phyloP scores from a whole-genome alignment of 2,329 filamentous ascomycete genomes.

The Hymenoscyphus scutula region DNA sequence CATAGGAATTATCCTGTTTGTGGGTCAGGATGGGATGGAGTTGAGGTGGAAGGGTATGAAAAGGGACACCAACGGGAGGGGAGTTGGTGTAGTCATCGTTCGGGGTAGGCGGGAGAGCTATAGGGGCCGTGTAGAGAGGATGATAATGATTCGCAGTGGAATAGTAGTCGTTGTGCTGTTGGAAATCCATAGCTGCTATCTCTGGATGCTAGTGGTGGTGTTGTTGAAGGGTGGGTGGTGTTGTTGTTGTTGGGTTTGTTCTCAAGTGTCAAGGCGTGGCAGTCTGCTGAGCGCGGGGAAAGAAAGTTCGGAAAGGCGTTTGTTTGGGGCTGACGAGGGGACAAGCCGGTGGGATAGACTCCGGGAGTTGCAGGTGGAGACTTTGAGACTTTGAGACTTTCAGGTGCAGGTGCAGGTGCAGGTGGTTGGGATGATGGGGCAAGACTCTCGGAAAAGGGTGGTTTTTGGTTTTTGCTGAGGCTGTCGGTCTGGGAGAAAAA shows the following conservation, averaged over 20 bases:
- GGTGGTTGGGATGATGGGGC: too few relatives aligned
- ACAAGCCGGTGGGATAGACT: not conserved
- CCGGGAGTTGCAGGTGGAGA: not conserved
- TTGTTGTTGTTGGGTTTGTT: not conserved
- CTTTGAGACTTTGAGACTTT: too few relatives aligned
- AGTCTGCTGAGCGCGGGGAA: too few relatives aligned
- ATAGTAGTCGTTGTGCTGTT: conserved; percentile 12
- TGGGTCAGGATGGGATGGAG: conserved; percentile 30
- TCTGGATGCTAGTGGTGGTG: not conserved
- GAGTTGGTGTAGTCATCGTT: conserved; percentile 47
- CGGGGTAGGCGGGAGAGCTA: conserved; percentile 11
- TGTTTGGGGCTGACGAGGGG: not conserved
- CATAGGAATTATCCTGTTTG: conserved; percentile 30
- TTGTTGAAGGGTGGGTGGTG: too few relatives aligned
- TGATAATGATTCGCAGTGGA: conserved; percentile 38
- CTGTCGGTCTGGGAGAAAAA: not conserved
- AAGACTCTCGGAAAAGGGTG: not conserved
- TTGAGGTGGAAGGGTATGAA: conserved; percentile 18
- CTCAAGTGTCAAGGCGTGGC: too few relatives aligned
- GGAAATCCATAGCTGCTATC: not conserved
- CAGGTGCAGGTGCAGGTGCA: too few relatives aligned
- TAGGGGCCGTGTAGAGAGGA: not conserved
- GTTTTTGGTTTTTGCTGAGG: not conserved
- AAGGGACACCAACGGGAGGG: conserved; percentile 37
- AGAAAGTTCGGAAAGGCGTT: not conserved